A percentile compares a stretch with the other conserved stretches of the same genome.
phyloP scores from a whole-genome alignment of 75 land plant species.

The Sequoiadendron giganteum region DNA sequence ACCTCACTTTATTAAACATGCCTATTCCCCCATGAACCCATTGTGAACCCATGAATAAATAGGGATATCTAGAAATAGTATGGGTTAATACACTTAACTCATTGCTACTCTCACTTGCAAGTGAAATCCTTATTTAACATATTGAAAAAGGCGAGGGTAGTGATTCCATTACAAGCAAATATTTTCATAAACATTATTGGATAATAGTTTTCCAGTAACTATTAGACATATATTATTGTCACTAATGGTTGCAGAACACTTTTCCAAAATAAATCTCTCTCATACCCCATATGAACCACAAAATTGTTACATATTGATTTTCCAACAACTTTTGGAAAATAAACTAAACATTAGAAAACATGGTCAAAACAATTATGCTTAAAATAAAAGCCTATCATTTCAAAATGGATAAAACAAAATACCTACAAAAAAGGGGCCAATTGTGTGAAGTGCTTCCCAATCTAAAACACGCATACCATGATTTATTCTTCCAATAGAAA shows the following conservation, averaged over 20 bases:
- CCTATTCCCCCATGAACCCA: no score
- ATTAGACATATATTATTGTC: background rate
- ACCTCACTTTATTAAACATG: no score
- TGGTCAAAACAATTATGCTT: background rate
- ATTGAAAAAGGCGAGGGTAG: no score
- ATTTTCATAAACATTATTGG: background rate
- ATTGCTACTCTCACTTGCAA: no score
- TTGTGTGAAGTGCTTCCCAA: conserved; percentile 60
- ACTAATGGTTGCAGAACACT: background rate
- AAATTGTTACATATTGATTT: background rate
- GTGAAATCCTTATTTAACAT: no score
- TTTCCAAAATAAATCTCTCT: background rate
- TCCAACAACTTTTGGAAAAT: background rate
- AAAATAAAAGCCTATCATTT: background rate
- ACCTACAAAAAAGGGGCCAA: conserved; percentile 92
- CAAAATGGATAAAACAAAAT: background rate
- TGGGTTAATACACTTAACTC: no score
- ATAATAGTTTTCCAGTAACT: background rate
- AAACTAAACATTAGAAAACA: background rate
- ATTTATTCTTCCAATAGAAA: conserved; percentile 74
- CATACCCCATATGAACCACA: background rate
- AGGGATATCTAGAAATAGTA: no score
- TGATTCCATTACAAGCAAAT: no score
- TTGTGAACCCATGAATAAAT: no score
- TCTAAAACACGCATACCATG: conserved; percentile 76